Base-by-base conservation (phyloP, 805 yeast species). In the Nakazawaea ishiwadae region DNA sequence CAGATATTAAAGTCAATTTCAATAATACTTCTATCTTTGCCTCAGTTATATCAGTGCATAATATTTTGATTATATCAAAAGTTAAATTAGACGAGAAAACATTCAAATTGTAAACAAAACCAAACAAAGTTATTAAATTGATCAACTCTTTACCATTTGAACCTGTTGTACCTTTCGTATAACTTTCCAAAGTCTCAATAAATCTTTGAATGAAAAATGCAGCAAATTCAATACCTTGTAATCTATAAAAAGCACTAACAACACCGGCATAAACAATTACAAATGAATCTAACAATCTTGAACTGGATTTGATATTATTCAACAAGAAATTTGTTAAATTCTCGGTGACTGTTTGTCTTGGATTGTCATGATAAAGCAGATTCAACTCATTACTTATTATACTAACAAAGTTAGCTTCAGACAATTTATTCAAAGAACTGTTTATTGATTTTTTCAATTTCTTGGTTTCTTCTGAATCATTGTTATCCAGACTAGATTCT, bases 161-260 rank as follows among this genome's bases (percentile, higher is more conserved):
- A 4, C 28, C 16, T 2, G 46, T 33, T 2, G 54, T 41, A 4
- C 59, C 59, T 4, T 61, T 55, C 31, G 71, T 65, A 40, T 52
- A 58, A 3, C 52, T 52, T 28, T 82, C 80, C 51, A 85, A 78
- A 42, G 68, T 71, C 46, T 86, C 96, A n/a, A 90, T 84, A 42
- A 85, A 56, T 0, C 77, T 69, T 56, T 93, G 99, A 26, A 89
- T 69, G 45, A 89, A 82, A 50, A 68, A 75, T 0, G 97, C 99
- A 45, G 96, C 97, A 58, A 88, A 84, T 47, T 88, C 96, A 29
- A 81, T 77, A 16, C 99, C 98, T 50, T 85, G 84, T 16, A 80
- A 54, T 46, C 84, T 73, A 62, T 84, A 88, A 18, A 93, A 58
- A 1, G 96, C 82, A 17, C 81, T 81, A 2, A 81, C 75, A 6